A percentile compares a stretch with the other conserved stretches of the same genome.
These are phyloP conservation scores for Emydomyces testavorans DNA, from an alignment of 2,329 filamentous ascomycete genomes.

Conservation along the genomic window DNA sequence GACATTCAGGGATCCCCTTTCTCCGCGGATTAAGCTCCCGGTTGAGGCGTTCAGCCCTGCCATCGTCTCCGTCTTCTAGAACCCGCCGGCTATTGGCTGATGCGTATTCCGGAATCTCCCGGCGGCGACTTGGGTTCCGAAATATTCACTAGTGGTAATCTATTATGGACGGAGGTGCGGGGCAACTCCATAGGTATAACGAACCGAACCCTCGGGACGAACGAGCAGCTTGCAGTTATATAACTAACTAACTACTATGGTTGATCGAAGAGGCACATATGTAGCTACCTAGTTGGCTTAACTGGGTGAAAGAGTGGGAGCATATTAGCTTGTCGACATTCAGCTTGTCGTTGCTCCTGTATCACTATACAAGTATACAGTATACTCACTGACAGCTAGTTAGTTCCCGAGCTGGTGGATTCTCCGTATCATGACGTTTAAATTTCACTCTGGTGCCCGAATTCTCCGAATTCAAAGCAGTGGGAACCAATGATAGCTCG, in stretches of 20 bases:
- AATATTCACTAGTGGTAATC: slow-evolving; percentile 10
- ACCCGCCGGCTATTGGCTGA: no score
- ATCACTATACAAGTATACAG: background rate
- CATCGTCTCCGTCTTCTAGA: background rate
- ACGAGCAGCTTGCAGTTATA: no score
- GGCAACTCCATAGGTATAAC: no score
- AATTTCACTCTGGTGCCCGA: slow-evolving; percentile 1
- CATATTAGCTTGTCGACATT: no score
- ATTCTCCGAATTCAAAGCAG: background rate
- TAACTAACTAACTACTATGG: no score
- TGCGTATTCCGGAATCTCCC: slow-evolving; percentile 7
- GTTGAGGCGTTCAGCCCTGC: slow-evolving; percentile 4
- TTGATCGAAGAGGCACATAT: no score
- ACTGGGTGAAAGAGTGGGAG: no score
- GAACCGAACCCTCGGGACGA: no score
- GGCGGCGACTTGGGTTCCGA: background rate
- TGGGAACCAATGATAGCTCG: background rate
- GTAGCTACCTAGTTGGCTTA: background rate
- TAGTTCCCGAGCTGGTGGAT: no score
- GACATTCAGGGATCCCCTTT: background rate
- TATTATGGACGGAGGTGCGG: background rate
- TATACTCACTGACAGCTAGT: background rate
- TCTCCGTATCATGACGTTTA: background rate
- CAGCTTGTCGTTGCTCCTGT: background rate
- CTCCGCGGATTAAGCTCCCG: background rate